Evolutionary conservation across 169 alveolate species (phyloP), one percentile per base, ranked within the genome.

Genomic region (Toxoplasma gondii): DNA sequence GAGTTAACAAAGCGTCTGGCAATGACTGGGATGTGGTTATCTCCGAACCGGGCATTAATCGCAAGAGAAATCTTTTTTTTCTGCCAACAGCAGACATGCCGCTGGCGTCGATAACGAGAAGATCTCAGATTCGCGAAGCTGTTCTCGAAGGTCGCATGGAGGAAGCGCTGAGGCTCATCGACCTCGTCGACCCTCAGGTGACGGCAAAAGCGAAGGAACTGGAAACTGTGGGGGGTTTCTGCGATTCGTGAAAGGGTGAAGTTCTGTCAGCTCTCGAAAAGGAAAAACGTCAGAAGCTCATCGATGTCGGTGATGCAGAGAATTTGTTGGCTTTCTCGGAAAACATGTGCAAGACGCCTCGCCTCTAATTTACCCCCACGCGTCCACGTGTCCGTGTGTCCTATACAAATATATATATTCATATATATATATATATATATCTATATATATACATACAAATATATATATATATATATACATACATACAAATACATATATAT

Each of bases 31-130:
- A n/a, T n/a, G n/a, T n/a, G n/a, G n/a, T n/a, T n/a, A n/a, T n/a
- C n/a, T n/a, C n/a, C n/a, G n/a, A n/a, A n/a, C n/a, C n/a, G n/a
- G n/a, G n/a, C n/a, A n/a, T n/a, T n/a, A n/a, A n/a, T n/a, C n/a
- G n/a, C n/a, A n/a, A n/a, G n/a, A n/a, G n/a, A n/a, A n/a, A n/a
- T n/a, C n/a, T 49, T 12, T 49, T 12, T 49, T 12, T 49, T 4
- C 58, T 49, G 58, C 58, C 22, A 19, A 82, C 93, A 94, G 96
- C 96, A 24, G 94, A 94, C 54, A 94, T 94, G 96, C 96, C 96
- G 88, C 43, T 94, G 88, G 90, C 70, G 45, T 94, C 92, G 45
- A 94, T 94, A 34, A 91, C 64, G 64, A 43, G 94, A 78, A 83
- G 96, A 36, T 82, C 92, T 34, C 80, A 94, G 93, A 94, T 94